Percentiles rank a stretch among this genome's conserved stretches.
Evolutionary conservation across 2,329 filamentous ascomycete species (phyloP).

Genomic region (Penicillium thymicola): DNA sequence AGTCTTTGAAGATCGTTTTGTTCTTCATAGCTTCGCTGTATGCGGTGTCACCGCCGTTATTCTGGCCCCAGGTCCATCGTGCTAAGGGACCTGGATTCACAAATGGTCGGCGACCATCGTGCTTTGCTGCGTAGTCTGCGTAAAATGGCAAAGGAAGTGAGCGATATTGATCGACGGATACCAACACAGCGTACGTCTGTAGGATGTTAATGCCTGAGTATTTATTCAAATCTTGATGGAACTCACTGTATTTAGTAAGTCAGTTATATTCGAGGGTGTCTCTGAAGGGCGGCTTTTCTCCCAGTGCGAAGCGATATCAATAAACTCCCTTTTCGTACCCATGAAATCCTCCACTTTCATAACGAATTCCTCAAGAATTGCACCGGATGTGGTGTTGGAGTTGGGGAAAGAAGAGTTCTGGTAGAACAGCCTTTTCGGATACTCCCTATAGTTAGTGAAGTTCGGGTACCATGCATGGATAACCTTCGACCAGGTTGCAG

Average conservation of each 20-base stretch:
- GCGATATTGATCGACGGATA: conserved; percentile 20
- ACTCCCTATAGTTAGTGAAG: conserved; percentile 19
- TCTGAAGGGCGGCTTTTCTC: conserved; percentile 16
- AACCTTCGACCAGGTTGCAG: conserved; percentile 16
- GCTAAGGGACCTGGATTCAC: conserved; percentile 30
- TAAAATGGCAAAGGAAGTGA: conserved; percentile 24
- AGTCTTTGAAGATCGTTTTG: conserved; percentile 33
- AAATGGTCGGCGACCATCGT: conserved; percentile 27
- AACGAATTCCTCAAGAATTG: conserved; percentile 23
- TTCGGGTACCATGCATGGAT: conserved; percentile 20
- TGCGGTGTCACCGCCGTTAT: conserved; percentile 12
- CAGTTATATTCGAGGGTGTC: conserved; percentile 10
- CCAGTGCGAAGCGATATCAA: conserved; percentile 29
- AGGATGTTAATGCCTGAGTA: neutral
- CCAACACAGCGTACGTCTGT: conserved; percentile 18
- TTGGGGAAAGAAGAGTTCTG: conserved; percentile 11
- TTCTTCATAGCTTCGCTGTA: conserved; percentile 29
- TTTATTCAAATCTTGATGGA: neutral
- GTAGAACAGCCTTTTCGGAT: conserved; percentile 21
- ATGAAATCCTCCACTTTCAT: conserved; percentile 26
- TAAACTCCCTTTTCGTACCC: conserved; percentile 21
- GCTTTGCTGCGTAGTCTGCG: conserved; percentile 21
- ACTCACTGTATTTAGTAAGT: conserved; percentile 6
- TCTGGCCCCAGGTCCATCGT: conserved; percentile 23
- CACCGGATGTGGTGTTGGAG: conserved; percentile 22